Percentiles rank a stretch among this genome's conserved stretches.
Conservation (phyloP, 257 asterid species). For the Penstemon eatonii region DNA sequence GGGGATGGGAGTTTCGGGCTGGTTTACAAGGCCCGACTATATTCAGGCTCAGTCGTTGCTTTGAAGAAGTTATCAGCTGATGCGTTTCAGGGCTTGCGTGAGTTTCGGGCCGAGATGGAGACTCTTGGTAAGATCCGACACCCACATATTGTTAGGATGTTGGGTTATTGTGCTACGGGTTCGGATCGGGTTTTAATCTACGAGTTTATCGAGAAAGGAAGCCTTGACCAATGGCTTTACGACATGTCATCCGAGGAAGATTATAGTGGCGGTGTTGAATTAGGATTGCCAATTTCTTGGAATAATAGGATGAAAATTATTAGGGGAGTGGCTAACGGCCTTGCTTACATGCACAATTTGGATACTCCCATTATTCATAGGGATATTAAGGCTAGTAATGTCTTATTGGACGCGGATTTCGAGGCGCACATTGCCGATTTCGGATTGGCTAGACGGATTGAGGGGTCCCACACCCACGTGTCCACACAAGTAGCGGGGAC, state of each 20-base stretch:
- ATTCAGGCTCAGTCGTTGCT: slow-evolving; percentile 68
- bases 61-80: slow-evolving; percentile 68
- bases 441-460: slow-evolving; percentile 71
- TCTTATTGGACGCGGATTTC: slow-evolving; percentile 52
- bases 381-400: slow-evolving; percentile 75
- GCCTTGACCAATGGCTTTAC: slow-evolving; percentile 89
- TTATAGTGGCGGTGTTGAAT: slow-evolving; percentile 18
- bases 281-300: slow-evolving; percentile 59
- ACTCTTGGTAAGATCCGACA: slow-evolving; percentile 78
- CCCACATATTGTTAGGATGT: slow-evolving; percentile 64
- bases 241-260: slow-evolving; percentile 48
- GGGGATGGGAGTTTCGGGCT: slow-evolving; percentile 94
- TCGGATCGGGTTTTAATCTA: slow-evolving; percentile 69
- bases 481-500: slow-evolving; percentile 93
- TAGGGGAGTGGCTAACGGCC: slow-evolving; percentile 62
- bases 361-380: slow-evolving; percentile 64
- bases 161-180: slow-evolving; percentile 73
- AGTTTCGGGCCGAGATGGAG: slow-evolving; percentile 93
- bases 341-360: slow-evolving; percentile 65
- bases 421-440: slow-evolving; percentile 85
- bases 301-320: slow-evolving; percentile 55
- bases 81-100: slow-evolving; percentile 88
- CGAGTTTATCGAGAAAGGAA: slow-evolving; percentile 74
- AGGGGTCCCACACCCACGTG: slow-evolving; percentile 68
- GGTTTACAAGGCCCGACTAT: slow-evolving; percentile 73